Evolutionary conservation across 805 yeast genomes (phyloP).

Genomic region (Peterozyma xylosa): DNA sequence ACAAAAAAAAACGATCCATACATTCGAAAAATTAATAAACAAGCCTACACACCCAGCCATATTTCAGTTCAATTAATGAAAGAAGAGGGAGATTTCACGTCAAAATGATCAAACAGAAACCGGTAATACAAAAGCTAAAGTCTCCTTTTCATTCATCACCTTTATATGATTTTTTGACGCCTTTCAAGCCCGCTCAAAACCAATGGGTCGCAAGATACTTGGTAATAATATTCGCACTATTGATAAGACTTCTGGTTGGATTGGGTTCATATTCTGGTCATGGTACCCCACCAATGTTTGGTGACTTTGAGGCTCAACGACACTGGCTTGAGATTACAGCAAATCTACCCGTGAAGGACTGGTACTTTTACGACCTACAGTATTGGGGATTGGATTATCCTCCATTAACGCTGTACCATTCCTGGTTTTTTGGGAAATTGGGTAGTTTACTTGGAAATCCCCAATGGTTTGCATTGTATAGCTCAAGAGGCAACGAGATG

Average conservation of each 20-base stretch:
- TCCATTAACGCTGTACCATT: slow-evolving; percentile 91
- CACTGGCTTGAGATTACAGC: slow-evolving; percentile 95
- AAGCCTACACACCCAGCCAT: no score
- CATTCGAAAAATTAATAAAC: no score
- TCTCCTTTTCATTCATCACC: slow-evolving; percentile 50
- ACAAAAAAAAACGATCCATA: no score
- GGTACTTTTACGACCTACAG: slow-evolving; percentile 86
- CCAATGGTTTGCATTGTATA: slow-evolving; percentile 67
- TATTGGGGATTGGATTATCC: slow-evolving; percentile 99
- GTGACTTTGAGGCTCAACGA: slow-evolving; percentile 97
- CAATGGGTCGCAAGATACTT: slow-evolving; percentile 89
- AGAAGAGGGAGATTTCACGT: no score
- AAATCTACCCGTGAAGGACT: slow-evolving; percentile 59
- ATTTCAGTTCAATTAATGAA: no score
- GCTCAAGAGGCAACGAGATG: slow-evolving; percentile 71
- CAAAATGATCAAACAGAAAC: no score
- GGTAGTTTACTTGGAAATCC: slow-evolving; percentile 54
- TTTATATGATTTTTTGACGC: slow-evolving; percentile 66
- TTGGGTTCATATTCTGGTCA: slow-evolving; percentile 82
- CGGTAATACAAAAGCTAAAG: neutral
- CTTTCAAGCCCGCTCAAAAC: slow-evolving; percentile 72
- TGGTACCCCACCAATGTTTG: slow-evolving; percentile 68
- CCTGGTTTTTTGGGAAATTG: slow-evolving; percentile 67
- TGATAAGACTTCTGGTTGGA: slow-evolving; percentile 80
- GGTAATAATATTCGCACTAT: slow-evolving; percentile 61